Conservation (phyloP, 371 early-diverging fungal species). For the Capillidium rhysosporum region DNA sequence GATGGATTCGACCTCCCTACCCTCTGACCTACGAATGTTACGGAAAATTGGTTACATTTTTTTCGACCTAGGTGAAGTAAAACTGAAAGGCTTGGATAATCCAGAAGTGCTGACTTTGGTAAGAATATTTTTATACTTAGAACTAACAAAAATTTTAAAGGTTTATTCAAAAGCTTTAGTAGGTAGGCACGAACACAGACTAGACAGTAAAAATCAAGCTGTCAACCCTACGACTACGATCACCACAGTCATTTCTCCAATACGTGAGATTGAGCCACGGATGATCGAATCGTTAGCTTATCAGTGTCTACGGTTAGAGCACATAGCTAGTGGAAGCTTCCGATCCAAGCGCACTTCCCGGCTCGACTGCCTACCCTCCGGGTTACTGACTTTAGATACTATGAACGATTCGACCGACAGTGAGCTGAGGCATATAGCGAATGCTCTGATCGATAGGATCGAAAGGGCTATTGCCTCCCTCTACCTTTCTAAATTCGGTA, state of each 20-base stretch:
- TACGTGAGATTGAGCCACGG: conserved; percentile 12
- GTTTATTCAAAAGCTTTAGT: neutral
- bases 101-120: conserved; percentile 60
- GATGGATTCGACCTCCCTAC: conserved; percentile 11
- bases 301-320: conserved; percentile 29
- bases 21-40: conserved; percentile 17
- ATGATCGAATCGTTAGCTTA: conserved; percentile 20
- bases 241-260: neutral
- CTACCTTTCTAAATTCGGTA: too few relatives aligned
- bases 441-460: too few relatives aligned
- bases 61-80: conserved; percentile 55
- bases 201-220: neutral
- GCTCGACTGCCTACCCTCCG: conserved; percentile 12
- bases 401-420: conserved; percentile 31
- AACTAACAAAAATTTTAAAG: conserved; percentile 32
- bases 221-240: too few relatives aligned
- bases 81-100: conserved; percentile 75
- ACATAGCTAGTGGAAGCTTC: conserved; percentile 21
- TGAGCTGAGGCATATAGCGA: conserved; percentile 14
- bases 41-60: conserved; percentile 46
- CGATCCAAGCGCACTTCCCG: conserved; percentile 8
- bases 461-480: too few relatives aligned
- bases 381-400: conserved; percentile 18
- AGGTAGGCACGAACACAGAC: neutral
- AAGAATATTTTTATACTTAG: conserved; percentile 62